Conservation (phyloP, 257 asterid genomes). For the Solanum pinnatisectum region DNA sequence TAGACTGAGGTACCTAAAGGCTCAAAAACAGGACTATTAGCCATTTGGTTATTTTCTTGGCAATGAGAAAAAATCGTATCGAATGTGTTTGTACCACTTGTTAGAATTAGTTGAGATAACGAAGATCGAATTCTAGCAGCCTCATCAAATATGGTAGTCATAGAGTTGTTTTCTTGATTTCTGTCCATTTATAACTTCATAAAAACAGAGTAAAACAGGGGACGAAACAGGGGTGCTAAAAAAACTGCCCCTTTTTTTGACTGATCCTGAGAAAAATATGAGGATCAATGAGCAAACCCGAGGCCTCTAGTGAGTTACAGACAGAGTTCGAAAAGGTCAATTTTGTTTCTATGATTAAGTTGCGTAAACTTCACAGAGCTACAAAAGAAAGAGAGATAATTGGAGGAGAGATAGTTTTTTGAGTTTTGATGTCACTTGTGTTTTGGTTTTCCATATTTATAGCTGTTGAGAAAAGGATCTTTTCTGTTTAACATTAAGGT, state of each 20-base stretch:
- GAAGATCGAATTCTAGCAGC: constrained; percentile 35
- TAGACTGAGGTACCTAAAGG: constrained; percentile 73
- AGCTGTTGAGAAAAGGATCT: constrained; percentile 20
- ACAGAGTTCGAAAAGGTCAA: background rate
- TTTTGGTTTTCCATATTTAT: constrained; percentile 30
- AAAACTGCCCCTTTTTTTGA: background rate
- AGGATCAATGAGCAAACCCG: constrained; percentile 13
- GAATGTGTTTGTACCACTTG: constrained; percentile 56
- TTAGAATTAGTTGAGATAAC: constrained; percentile 51
- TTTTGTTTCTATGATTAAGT: background rate
- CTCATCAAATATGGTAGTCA: constrained; percentile 7
- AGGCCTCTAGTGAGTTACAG: background rate
- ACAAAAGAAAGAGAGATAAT: background rate
- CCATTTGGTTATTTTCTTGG: constrained; percentile 11
- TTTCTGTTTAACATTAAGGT: background rate
- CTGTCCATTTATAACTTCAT: constrained; percentile 17
- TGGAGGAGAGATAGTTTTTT: background rate
- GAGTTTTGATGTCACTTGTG: constrained; percentile 1
- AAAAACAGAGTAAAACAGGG: constrained; percentile 7
- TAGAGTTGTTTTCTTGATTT: constrained; percentile 17
- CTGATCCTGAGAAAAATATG: constrained; percentile 6
- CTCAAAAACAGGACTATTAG: constrained; percentile 13
- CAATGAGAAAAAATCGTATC: constrained; percentile 74
- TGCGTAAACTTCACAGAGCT: background rate
- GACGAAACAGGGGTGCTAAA: background rate